Base-by-base conservation (phyloP, 306 rosid species). In the Pueraria montana region DNA sequence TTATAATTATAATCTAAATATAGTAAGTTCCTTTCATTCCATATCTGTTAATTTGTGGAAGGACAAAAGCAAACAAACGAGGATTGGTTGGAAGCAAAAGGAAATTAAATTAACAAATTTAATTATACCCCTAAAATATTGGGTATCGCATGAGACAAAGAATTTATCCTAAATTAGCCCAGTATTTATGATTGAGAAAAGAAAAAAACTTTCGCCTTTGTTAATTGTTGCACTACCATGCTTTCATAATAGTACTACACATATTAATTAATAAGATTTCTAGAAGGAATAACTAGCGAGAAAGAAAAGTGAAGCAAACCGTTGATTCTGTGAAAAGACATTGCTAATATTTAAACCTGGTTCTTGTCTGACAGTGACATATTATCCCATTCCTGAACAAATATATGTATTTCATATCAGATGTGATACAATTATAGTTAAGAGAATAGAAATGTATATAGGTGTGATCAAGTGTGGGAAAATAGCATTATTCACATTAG, bases 101-200 rank as follows among this genome's bases (percentile, higher is more conserved):
- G 26, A 49, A 76, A 74, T 38, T 43, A 40, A 24, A 56, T 83
- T 46, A 73, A 45, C 34, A 30, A 42, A 38, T 26, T 67, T 9
- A 17, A 66, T 34, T 34, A 66, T 38, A 0, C 48, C 10, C 10
- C 11, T 5, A 12, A 79, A 11, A 53, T 52, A 80, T 38, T 46
- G 70, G 76, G 79, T 45, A 85, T 85, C 85, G 79, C 82, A 38
- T 75, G 88, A 76, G 79, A 66, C 82, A 80, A 36, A 58, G 85
- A 85, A 85, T 80, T 80, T 85, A 59, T 85, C 79, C 82, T 52
- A 24, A 56, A 56, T 56, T 20, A 72, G 65, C 21, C 34, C 3
- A 32, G 46, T 73, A 68, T 36, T 14, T 48, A 78, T 78, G 36
- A 63, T 26, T 12, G 48, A 68, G 50, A 46, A 71, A 42, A 8